Percentiles rank a stretch among this genome's conserved stretches.
Conservation (phyloP, 108 stramenopile species). For the Cyclostephanos invisitatus region DNA sequence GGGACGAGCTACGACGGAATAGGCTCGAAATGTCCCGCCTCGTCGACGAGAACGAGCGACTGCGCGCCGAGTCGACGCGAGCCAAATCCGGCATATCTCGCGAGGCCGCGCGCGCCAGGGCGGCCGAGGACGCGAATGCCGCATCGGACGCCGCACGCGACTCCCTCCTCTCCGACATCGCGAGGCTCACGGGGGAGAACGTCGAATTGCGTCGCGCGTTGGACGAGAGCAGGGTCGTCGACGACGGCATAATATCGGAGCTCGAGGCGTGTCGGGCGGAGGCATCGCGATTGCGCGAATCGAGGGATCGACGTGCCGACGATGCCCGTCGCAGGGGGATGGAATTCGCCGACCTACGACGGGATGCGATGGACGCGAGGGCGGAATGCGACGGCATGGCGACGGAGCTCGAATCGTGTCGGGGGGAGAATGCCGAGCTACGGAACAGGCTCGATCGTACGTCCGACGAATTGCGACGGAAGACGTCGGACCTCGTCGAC, state of each 20-base stretch:
- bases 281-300: constrained; percentile 7
- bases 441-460: constrained; percentile 3
- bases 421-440: constrained; percentile 19
- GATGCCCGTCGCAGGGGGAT: constrained; percentile 18
- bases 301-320: constrained; percentile 2
- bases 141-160: constrained; percentile 30
- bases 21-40: constrained; percentile 14
- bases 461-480: constrained; percentile 16
- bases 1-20: constrained; percentile 6
- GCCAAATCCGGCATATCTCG: constrained; percentile 18
- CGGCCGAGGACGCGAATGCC: no score
- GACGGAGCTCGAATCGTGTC: constrained; percentile 18
- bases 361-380: constrained; percentile 18
- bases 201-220: constrained; percentile 27
- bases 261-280: constrained; percentile 23
- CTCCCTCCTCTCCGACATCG: constrained; percentile 34
- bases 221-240: constrained; percentile 19
- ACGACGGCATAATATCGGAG: constrained; percentile 17
- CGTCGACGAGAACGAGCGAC: constrained; percentile 17
- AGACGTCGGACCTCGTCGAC: constrained; percentile 14
- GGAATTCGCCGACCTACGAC: constrained; percentile 35
- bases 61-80: constrained; percentile 11
- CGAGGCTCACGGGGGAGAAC: constrained; percentile 36
- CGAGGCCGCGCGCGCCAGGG: constrained; percentile 22
- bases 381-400: constrained; percentile 14